Evolutionary conservation across 1,139 yeast genomes (phyloP).

Genomic region (Blastobotrys proliferans): DNA sequence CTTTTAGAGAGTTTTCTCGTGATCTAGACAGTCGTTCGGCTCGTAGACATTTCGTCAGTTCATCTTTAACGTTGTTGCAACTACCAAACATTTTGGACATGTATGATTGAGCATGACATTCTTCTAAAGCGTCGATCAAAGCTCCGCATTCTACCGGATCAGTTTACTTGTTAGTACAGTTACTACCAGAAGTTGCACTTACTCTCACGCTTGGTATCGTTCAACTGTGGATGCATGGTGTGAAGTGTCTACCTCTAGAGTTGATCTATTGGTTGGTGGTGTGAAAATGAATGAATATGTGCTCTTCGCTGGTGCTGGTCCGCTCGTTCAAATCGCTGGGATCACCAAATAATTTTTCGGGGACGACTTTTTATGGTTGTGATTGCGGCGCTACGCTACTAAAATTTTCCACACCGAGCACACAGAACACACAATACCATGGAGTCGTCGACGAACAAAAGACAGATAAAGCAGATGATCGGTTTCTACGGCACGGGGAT

Average conservation of each 20-base stretch:
- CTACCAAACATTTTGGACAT: slow-evolving; percentile 73
- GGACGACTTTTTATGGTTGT: too few species aligned
- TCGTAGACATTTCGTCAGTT: slow-evolving; percentile 72
- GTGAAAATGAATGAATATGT: too few species aligned
- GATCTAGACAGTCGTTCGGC: slow-evolving; percentile 69
- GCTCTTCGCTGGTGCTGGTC: too few species aligned
- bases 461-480: slow-evolving; percentile 62
- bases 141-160: slow-evolving; percentile 57
- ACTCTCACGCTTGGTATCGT: slow-evolving; percentile 14
- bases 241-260: too few species aligned
- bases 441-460: too few species aligned
- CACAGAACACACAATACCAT: too few species aligned
- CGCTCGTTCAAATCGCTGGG: too few species aligned
- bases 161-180: slow-evolving; percentile 1
- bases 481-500: slow-evolving; percentile 70
- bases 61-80: slow-evolving; percentile 83
- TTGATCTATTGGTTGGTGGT: too few species aligned
- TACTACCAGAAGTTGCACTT: not conserved
- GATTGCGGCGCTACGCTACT: too few species aligned
- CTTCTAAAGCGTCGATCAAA: slow-evolving; percentile 81
- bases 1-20: slow-evolving; percentile 54
- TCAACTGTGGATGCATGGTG: slow-evolving; percentile 19
- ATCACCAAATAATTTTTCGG: too few species aligned
- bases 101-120: slow-evolving; percentile 76
- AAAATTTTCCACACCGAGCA: too few species aligned